Evolutionary conservation across 441 rosid genomes (phyloP), one percentile per base, ranked within the genome.

Genomic region (Gossypium schwendimanii): DNA sequence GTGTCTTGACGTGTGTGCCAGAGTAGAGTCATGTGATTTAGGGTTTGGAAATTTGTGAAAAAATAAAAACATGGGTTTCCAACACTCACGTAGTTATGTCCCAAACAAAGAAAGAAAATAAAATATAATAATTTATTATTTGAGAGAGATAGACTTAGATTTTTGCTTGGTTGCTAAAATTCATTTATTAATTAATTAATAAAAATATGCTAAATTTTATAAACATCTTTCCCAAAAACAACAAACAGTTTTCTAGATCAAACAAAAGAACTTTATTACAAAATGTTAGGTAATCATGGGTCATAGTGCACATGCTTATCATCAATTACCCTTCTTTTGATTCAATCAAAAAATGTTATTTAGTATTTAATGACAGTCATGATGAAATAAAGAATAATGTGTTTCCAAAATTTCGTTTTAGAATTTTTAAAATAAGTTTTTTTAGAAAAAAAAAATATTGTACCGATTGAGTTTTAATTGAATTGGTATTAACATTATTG

Each of bases 1-100:
- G 83, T 78, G 85, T 74, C 85, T 15, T 84, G 84, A 80, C 84
- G 70, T 76, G 82, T 79, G 55, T 53, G 75, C 57, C 26, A 78
- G 73, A 69, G 75, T 71, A 78, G 63, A 20, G 49, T 79, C 87
- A 80, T 78, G 89, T 80, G 89, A 81, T 39, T 39, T 50, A 73
- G 67, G 53, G n/a, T 74, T 28, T 21, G 69, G 45, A 41, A 57
- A 21, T 55, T 17, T 53, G 9, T 17, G 58, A 53, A 53, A 52
- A 36, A 45, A 73, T 73, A 53, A 67, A 49, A 11, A 24, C 26
- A 55, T 3, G 44, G 66, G 47, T 44, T 67, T 41, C 67, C 77
- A 44, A 58, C 81, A 31, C 79, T 74, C 78, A 61, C 80, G 81
- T 65, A 77, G 76, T 72, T 61, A 60, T 78, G 85, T 81, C 79